Evolutionary conservation across 306 rosid genomes (phyloP).

Genomic region (Canavalia gladiata): DNA sequence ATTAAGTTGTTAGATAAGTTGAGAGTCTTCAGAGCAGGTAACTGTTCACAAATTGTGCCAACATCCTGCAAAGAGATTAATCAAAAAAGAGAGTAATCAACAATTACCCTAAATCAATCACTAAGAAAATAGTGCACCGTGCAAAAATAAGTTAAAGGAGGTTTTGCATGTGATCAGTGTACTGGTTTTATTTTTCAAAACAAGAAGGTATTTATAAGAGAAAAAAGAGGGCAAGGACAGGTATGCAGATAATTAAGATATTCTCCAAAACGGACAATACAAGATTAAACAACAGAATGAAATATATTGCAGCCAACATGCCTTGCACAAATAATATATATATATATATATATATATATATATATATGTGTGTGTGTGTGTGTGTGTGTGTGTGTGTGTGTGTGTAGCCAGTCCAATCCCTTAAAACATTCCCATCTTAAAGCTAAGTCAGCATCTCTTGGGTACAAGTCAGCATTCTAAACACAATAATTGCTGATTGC

Average conservation of each 20-base stretch:
- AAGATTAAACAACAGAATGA: slow-evolving; percentile 32
- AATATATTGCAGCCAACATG: not conserved
- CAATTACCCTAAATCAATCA: slow-evolving; percentile 27
- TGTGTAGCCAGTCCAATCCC: not conserved
- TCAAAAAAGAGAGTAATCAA: slow-evolving; percentile 36
- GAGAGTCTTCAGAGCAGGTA: slow-evolving; percentile 71
- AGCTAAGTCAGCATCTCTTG: too few species aligned
- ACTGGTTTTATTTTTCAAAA: not conserved
- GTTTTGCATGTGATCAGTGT: not conserved
- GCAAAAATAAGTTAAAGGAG: slow-evolving; percentile 20
- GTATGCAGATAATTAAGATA: slow-evolving; percentile 4
- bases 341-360: too few species aligned
- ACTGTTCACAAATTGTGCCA: slow-evolving; percentile 79
- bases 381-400: too few species aligned
- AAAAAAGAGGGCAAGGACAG: slow-evolving; percentile 1
- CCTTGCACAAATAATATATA: not conserved
- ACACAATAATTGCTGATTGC: too few species aligned
- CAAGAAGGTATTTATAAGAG: slow-evolving; percentile 3
- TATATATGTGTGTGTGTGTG: too few species aligned
- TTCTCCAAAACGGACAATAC: not conserved
- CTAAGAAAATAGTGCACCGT: slow-evolving; percentile 13
- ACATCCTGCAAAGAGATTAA: slow-evolving; percentile 76
- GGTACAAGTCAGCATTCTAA: too few species aligned
- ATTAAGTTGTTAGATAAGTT: slow-evolving; percentile 79
- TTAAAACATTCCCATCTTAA: not conserved